These are phyloP conservation scores for Santalum album DNA, from an alignment of 164 flowering plant species.

Conservation along the genomic window DNA sequence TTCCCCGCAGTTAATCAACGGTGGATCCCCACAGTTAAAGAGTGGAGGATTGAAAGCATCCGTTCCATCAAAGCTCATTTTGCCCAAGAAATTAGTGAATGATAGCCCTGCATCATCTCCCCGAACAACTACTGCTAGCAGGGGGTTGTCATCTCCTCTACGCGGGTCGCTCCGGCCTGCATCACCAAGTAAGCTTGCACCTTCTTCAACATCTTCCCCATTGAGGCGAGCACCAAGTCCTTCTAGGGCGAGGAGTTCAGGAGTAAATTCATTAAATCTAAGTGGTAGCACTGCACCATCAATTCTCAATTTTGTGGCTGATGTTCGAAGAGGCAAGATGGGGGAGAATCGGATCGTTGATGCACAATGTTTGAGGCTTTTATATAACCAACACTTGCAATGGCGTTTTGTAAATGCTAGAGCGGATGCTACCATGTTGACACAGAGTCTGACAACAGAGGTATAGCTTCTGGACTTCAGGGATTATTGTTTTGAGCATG, in stretches of 20 bases:
- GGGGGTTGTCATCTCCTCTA: constrained; percentile 50
- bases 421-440: constrained; percentile 44
- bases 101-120: constrained; percentile 46
- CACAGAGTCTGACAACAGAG: constrained; percentile 58
- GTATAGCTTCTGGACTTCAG: too few species aligned
- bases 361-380: constrained; percentile 62
- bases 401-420: constrained; percentile 85
- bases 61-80: constrained; percentile 20
- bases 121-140: constrained; percentile 20
- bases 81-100: constrained; percentile 22
- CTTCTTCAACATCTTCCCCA: constrained; percentile 50
- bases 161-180: constrained; percentile 45
- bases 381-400: constrained; percentile 66
- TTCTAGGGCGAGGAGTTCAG: constrained; percentile 34
- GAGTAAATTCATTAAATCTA: constrained; percentile 13
- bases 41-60: constrained; percentile 16
- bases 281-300: constrained; percentile 36
- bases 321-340: constrained; percentile 53
- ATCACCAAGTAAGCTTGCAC: neutral
- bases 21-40: constrained; percentile 27
- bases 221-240: constrained; percentile 63
- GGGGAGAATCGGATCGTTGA: constrained; percentile 55
- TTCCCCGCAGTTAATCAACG: constrained; percentile 24
- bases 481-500: neutral
- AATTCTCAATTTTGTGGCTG: constrained; percentile 48